Conservation (phyloP, 495 filamentous ascomycete genomes). For the Hyaloscypha finlandica region DNA sequence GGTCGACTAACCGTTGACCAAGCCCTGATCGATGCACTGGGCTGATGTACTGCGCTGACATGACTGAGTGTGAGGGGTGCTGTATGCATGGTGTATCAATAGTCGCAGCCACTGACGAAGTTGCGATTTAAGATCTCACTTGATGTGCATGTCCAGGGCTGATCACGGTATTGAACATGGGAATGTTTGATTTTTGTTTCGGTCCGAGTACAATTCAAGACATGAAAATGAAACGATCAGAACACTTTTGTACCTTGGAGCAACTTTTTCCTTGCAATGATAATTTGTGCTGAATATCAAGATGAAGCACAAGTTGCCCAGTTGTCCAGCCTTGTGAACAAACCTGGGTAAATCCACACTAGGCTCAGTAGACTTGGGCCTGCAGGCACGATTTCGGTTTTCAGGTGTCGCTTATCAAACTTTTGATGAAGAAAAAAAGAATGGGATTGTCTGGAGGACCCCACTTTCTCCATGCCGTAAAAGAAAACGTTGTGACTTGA, state of each 20-base stretch:
- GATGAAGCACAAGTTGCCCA: neutral
- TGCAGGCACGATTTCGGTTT: constrained; percentile 9
- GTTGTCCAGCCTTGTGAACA: neutral
- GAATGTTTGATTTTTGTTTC: neutral
- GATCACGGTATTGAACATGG: neutral
- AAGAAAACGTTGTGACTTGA: neutral
- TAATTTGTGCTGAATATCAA: neutral
- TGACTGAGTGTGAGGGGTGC: neutral
- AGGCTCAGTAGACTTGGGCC: neutral
- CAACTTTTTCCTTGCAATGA: neutral
- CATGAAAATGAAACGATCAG: neutral
- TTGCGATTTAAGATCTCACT: neutral
- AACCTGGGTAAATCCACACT: constrained; percentile 4
- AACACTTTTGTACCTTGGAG: neutral
- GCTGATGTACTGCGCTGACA: neutral
- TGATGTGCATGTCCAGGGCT: neutral
- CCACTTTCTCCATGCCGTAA: neutral
- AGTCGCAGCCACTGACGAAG: neutral
- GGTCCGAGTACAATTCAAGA: neutral
- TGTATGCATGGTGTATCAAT: neutral
- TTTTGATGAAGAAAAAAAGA: neutral
- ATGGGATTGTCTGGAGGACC: neutral
- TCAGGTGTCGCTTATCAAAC: neutral
- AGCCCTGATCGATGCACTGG: constrained; percentile 1
- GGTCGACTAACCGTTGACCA: neutral